Percentiles rank a stretch among this genome's conserved stretches.
phyloP scores from a whole-genome alignment of 2,329 filamentous ascomycete genomes.

The Colletotrichum tofieldiae region DNA sequence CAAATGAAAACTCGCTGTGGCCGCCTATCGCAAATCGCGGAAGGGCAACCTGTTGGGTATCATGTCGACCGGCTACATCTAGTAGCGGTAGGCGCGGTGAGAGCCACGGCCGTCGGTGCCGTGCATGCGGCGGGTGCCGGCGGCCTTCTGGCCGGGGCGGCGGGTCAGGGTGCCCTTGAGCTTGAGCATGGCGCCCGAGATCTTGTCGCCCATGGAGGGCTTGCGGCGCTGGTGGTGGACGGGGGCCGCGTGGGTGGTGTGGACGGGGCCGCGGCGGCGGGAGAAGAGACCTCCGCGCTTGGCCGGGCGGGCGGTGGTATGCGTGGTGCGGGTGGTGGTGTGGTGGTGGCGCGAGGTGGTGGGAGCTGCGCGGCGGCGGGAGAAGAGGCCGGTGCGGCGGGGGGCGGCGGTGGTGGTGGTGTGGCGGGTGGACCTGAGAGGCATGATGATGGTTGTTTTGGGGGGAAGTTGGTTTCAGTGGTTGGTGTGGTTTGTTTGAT shows the following conservation, averaged over 20 bases:
- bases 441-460: conserved; percentile 50
- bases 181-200: conserved; percentile 82
- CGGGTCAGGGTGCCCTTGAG: conserved; percentile 79
- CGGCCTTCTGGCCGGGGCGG: conserved; percentile 76
- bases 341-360: conserved; percentile 46
- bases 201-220: conserved; percentile 81
- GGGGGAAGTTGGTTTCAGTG: conserved; percentile 4
- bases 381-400: conserved; percentile 44
- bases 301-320: conserved; percentile 58
- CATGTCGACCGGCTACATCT: not conserved
- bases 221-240: conserved; percentile 78
- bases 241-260: conserved; percentile 47
- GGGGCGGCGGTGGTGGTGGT: conserved; percentile 44
- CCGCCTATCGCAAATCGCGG: not conserved
- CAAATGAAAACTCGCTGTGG: conserved; percentile 2
- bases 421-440: conserved; percentile 48
- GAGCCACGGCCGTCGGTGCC: conserved; percentile 80
- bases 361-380: conserved; percentile 45
- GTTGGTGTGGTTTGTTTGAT: conserved; percentile 17
- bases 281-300: conserved; percentile 59
- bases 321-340: conserved; percentile 37
- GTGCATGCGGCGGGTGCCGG: conserved; percentile 81
- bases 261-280: conserved; percentile 49
- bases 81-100: conserved; percentile 52
- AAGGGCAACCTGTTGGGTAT: not conserved